Base-by-base conservation (phyloP, 1,284 basidiomycete species). In the Bjerkandera adusta region DNA sequence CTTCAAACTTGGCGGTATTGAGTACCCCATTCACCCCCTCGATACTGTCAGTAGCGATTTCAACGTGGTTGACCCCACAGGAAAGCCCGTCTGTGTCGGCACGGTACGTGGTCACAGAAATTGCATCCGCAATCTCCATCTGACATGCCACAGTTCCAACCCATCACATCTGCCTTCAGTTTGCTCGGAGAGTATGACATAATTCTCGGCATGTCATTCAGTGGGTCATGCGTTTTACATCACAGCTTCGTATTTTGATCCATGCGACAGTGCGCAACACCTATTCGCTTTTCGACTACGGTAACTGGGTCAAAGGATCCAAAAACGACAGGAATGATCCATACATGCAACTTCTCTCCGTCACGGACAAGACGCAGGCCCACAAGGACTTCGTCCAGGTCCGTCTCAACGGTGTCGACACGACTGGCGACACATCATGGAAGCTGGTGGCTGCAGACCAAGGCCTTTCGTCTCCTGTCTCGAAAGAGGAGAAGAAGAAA, bases 201-300 rank as follows among this genome's bases (percentile, higher is more conserved):
- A 72, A 87, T 90, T 56, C 71, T 89, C 43, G 87, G 87, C 54
- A 89, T 90, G 87, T 76, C 74, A 48, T 89, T 89, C 68, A 51
- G 87, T 89, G 62, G 56, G 85, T 67, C 1, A 16, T 38, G 6
- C 13, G 24, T 21, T 15, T 36, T 36, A 11, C 5, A 20, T 15
- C 15, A 29, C 4, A 6, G 4, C 30, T 18, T 36, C 22, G 48
- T 30, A 26, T 16, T 10, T 20, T 29, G 47, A 20, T 21, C 26
- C 36, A 21, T 12, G 22, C 37, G 24, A 41, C n/a, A 89, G 86
- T 89, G 50, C 83, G 86, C 21, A 89, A 87, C 59, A 68, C 74
- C 4, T 85, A 84, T 58, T 64, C 73, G 4, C 63, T 83, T 8
- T 70, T 85, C 57, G 72, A 84, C 58, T 83, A 77, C 55, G 82